phyloP scores from a whole-genome alignment of 1,139 yeast species.

The Citeromyces hawaiiensis region DNA sequence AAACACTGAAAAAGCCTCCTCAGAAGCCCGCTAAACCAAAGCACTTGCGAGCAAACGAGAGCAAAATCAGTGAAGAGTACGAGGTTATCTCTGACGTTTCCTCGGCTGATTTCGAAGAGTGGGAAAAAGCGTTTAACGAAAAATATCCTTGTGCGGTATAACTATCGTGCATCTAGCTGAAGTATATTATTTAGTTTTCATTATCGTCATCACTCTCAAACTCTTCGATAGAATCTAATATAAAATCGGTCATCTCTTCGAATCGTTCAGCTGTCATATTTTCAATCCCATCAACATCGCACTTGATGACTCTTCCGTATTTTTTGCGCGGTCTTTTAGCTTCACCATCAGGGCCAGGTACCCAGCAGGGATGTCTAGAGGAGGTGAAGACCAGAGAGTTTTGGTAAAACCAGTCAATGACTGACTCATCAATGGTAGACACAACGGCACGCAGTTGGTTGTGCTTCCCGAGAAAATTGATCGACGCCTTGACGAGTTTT shows the following conservation, averaged over 20 bases:
- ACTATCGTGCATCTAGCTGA: too few relatives aligned
- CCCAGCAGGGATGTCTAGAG: conserved; percentile 70
- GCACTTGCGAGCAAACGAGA: too few relatives aligned
- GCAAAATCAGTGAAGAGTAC: too few relatives aligned
- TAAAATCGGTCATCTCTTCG: conserved; percentile 75
- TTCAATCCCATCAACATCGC: conserved; percentile 61
- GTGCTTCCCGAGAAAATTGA: conserved; percentile 50
- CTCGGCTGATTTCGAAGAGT: too few relatives aligned
- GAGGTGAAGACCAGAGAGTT: conserved; percentile 78
- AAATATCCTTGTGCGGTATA: too few relatives aligned
- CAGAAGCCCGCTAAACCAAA: too few relatives aligned
- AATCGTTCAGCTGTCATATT: conserved; percentile 72
- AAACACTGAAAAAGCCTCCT: too few relatives aligned
- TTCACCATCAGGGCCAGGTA: conserved; percentile 19
- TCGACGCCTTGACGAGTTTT: conserved; percentile 56
- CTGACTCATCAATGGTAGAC: conserved; percentile 78
- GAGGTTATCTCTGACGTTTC: too few relatives aligned
- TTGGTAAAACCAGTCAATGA: conserved; percentile 85
- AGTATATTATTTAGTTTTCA: too few relatives aligned
- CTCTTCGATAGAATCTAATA: conserved; percentile 62
- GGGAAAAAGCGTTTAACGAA: too few relatives aligned
- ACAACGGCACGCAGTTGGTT: conserved; percentile 61
- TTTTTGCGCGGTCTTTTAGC: conserved; percentile 75
- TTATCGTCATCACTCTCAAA: conserved; percentile 15
- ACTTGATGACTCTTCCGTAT: conserved; percentile 76